A percentile compares a stretch with the other conserved stretches of the same genome.
These are phyloP conservation scores for Rhodamnia rubescens DNA, from an alignment of 345 rosid species.

Conservation along the genomic window DNA sequence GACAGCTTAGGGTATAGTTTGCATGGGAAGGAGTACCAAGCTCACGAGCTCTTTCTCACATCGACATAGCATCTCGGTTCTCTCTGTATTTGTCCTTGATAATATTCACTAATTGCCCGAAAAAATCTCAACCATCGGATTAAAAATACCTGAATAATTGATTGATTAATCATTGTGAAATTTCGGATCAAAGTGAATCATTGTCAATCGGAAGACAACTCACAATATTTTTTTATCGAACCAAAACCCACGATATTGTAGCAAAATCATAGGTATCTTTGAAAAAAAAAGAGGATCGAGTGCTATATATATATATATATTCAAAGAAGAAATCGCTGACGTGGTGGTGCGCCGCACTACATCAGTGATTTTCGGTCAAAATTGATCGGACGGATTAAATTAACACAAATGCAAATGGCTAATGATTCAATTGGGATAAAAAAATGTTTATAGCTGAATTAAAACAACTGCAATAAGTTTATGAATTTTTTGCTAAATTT, in stretches of 20 bases:
- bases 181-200: background rate
- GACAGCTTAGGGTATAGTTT: slow-evolving; percentile 29
- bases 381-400: too few relatives aligned
- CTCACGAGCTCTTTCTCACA: slow-evolving; percentile 14
- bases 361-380: too few relatives aligned
- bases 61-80: background rate
- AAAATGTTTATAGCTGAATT: too few relatives aligned
- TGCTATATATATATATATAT: too few relatives aligned
- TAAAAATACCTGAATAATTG: background rate
- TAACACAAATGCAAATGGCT: too few relatives aligned
- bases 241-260: background rate
- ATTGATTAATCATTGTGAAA: background rate
- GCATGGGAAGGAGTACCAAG: slow-evolving; percentile 26
- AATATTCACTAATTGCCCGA: background rate
- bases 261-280: too few relatives aligned
- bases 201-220: background rate
- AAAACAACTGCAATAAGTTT: too few relatives aligned
- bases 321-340: too few relatives aligned
- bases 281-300: too few relatives aligned
- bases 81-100: background rate
- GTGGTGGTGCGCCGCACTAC: too few relatives aligned
- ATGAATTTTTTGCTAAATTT: too few relatives aligned
- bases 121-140: background rate
- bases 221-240: background rate
- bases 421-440: too few relatives aligned